These are phyloP conservation scores for Penicillium pancosmium DNA, from an alignment of 495 filamentous ascomycete genomes.

Conservation along the genomic window DNA sequence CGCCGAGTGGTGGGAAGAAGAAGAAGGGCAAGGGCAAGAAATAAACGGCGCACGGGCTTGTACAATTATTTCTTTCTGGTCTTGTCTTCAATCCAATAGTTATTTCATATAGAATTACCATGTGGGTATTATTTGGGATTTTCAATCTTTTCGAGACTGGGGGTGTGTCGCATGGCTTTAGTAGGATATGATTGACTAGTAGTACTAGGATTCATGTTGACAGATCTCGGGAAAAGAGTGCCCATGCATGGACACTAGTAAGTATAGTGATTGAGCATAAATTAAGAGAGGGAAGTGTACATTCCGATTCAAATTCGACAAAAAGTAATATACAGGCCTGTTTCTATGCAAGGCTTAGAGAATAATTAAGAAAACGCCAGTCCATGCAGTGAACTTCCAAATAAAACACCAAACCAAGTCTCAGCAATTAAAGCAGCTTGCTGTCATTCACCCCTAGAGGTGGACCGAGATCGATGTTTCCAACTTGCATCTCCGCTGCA, in stretches of 20 bases:
- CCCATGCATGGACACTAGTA: neutral
- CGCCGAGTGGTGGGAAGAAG: constrained; percentile 38
- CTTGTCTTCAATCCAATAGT: neutral
- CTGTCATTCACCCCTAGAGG: constrained; percentile 34
- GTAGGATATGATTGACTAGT: neutral
- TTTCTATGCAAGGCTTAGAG: constrained; percentile 7
- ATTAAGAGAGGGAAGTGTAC: neutral
- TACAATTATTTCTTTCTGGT: constrained; percentile 10
- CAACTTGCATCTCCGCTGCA: constrained; percentile 59
- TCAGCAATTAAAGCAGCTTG: constrained; percentile 27
- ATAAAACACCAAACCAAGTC: neutral
- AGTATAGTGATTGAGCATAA: no score
- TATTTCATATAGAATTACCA: constrained; percentile 2
- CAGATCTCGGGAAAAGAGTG: neutral
- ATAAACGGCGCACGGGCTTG: constrained; percentile 39
- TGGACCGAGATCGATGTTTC: constrained; percentile 35
- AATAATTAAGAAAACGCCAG: constrained; percentile 15
- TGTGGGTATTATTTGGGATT: neutral
- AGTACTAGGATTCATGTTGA: no score
- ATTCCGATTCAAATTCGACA: neutral
- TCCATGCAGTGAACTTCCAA: constrained; percentile 18
- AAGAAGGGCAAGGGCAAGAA: constrained; percentile 86
- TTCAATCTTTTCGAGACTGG: neutral
- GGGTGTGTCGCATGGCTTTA: neutral
- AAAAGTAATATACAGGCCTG: constrained; percentile 21